Evolutionary conservation across 1,284 basidiomycete genomes (phyloP).

Genomic region (Ganoderma leucocontextum): DNA sequence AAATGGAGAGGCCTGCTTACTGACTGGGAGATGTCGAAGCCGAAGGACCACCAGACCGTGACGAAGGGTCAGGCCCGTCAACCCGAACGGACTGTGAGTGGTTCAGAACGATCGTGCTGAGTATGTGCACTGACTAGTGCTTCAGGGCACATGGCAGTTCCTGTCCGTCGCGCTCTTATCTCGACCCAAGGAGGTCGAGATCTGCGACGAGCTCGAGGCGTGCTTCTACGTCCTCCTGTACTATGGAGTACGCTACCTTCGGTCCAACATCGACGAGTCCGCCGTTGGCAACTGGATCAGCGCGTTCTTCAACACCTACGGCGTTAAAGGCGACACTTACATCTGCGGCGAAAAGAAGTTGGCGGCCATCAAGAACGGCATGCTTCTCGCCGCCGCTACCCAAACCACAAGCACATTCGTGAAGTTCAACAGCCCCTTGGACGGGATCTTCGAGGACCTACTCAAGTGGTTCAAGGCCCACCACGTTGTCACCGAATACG

Average conservation of each 20-base stretch:
- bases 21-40: slow-evolving; percentile 26
- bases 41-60: background rate
- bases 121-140: too few species aligned
- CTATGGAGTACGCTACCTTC: background rate
- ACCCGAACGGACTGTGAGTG: slow-evolving; percentile 12
- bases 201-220: slow-evolving; percentile 16
- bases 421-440: slow-evolving; percentile 8
- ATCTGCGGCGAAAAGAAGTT: background rate
- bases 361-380: background rate
- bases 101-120: background rate
- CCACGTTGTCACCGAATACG: background rate
- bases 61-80: slow-evolving; percentile 1
- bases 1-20: slow-evolving; percentile 19
- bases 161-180: slow-evolving; percentile 9
- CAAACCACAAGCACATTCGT: background rate
- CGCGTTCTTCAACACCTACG: slow-evolving; percentile 9
- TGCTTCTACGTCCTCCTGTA: slow-evolving; percentile 18
- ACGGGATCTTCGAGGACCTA: background rate
- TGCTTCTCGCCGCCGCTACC: background rate
- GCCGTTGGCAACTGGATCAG: slow-evolving; percentile 2
- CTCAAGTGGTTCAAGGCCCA: slow-evolving; percentile 5
- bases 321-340: background rate
- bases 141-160: slow-evolving; percentile 18
- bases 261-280: background rate
- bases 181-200: background rate